Evolutionary conservation across 1,284 basidiomycete species (phyloP), one percentile per base, ranked within the genome.

Genomic region (Cutaneotrichosporon sp.): DNA sequence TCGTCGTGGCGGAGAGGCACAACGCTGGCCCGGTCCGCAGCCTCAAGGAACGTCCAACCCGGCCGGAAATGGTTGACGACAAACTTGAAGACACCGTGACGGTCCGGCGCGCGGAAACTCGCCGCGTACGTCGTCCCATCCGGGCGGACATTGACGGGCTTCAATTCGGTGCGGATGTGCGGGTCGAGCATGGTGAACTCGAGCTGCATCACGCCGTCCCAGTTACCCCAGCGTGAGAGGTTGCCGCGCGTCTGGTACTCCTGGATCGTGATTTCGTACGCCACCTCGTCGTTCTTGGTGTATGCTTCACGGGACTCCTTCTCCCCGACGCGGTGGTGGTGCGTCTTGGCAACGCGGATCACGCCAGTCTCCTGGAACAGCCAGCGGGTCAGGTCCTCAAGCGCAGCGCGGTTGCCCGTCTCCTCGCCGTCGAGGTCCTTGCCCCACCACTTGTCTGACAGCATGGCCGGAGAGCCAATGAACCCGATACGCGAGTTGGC

Each of bases 111-210:
- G 50, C 87, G 87, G 86, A 99, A 95, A 2, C 85, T 86, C 4
- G 89, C 85, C 11, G 85, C 84, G 82, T 94, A 97, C 67, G 85
- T 85, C 34, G 77, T 73, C 2, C 30, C 56, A 14, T 53, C 59
- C 22, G 72, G 62, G 18, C 18, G 18, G 36, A 68, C 47, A 8
- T 53, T 47, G 49, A 71, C 84, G 11, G 88, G 84, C 11, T 77
- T 81, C 9, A 97, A 83, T 5, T 87, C 81, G 10, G 88, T 91
- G 36, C 93, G 90, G 66, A 96, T 82, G 78, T 95, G 91, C 1
- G 94, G 96, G 80, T 99, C 97, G 50, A 99, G 87, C 96, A 99
- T 99, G 32, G 91, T 93, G 78, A 98, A 97, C 71, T 96, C 93
- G 60, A 99, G 85, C 75, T 98, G 96, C 21, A 98, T 73, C 61